Evolutionary conservation across 495 filamentous ascomycete species (phyloP), one percentile per base, ranked within the genome.

Genomic region (Hyaloscypha finlandica): DNA sequence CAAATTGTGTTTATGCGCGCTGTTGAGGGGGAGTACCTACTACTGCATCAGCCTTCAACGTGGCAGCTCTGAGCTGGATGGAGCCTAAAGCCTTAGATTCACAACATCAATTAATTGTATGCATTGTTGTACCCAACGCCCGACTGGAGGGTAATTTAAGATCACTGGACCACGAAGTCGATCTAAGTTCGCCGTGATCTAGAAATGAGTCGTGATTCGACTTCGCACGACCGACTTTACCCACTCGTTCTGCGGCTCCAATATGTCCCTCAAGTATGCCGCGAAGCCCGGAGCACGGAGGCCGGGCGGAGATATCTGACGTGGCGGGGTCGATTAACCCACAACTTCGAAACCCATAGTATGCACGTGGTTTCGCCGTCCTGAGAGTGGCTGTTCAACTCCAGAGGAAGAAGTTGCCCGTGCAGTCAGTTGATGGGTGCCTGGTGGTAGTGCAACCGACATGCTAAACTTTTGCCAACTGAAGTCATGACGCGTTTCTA

Each of bases 21-120:
- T 31, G 8, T 56, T 56, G 53, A 25, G 53, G 53, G 53, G 53
- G 6, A 29, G n/a, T 29, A 8, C 9, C 29, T 16, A 8, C 51
- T 30, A 56, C 20, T 56, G 53, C 53, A 56, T 29, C 53, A 9
- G 22, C 20, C 29, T 4, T 56, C 29, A n/a, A 56, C 53, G 53
- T 56, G 53, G 53, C 53, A 56, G 20, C 53, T 29, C 53, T 56
- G 53, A 29, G 8, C 53, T 56, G 53, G 53, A 48, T 11, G 42
- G 42, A 48, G 42, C 42, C 42, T 6, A 48, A 48, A 16, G 42
- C 16, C 42, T 6, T 14, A 12, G 42, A 14, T 48, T 48, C 42
- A 19, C 42, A 19, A 48, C 42, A 19, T 48, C 42, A 19, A 1
- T 48, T 48, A 16, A 16, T 16, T 48, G 4, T 48, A 0, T 48